A percentile compares a stretch with the other conserved stretches of the same genome.
phyloP scores from a whole-genome alignment of 495 filamentous ascomycete species.

The Tuber borchii region DNA sequence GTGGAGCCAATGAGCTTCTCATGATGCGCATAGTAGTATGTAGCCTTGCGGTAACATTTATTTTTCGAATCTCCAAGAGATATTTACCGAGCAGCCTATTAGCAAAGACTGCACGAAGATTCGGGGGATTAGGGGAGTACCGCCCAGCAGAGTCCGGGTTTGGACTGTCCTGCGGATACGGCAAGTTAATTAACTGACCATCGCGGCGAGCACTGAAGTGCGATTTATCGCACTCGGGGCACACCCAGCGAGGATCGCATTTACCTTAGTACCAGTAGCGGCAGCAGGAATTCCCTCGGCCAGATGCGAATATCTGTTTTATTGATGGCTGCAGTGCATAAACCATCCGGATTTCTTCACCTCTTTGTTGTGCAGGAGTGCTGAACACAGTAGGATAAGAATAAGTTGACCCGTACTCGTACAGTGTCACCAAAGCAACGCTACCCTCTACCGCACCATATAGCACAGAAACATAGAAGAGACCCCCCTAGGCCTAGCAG shows the following conservation, averaged over 20 bases:
- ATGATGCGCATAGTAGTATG: background rate
- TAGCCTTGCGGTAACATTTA: constrained; percentile 4
- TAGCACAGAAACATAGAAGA: background rate
- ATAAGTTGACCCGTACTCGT: background rate
- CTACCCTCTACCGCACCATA: background rate
- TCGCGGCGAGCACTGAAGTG: background rate
- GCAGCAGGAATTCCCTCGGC: background rate
- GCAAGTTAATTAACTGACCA: background rate
- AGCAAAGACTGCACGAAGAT: background rate
- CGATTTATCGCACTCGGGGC: background rate
- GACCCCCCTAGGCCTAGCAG: background rate
- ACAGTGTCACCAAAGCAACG: background rate
- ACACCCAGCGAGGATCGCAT: background rate
- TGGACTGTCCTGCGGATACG: background rate
- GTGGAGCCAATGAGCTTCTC: background rate
- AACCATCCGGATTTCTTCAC: background rate
- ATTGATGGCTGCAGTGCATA: background rate
- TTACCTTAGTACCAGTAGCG: background rate
- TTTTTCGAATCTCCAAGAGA: constrained; percentile 1
- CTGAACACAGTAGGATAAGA: background rate
- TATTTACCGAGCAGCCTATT: background rate
- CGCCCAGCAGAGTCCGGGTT: background rate
- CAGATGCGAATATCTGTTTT: background rate
- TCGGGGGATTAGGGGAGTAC: background rate
- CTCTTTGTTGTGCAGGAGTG: background rate